These are phyloP conservation scores for Colletotrichum zoysiae DNA, from an alignment of 2,329 filamentous ascomycete species.

Conservation along the genomic window DNA sequence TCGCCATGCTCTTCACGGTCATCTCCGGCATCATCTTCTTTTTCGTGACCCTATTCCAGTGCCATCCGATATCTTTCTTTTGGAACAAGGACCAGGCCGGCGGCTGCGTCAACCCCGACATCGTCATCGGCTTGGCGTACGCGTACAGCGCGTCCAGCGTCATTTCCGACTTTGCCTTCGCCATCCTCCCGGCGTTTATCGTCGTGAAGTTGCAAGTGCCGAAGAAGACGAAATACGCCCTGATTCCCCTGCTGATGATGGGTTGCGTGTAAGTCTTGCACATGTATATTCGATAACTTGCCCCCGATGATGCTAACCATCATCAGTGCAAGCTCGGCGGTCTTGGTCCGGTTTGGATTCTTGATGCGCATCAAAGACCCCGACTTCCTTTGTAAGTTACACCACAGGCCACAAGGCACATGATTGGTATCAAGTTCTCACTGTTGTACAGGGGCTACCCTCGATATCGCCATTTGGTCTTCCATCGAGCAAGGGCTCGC, in stretches of 20 bases:
- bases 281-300: neutral
- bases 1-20: neutral
- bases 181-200: neutral
- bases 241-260: neutral
- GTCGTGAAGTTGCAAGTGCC: neutral
- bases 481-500: conserved; percentile 61
- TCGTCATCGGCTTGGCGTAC: neutral
- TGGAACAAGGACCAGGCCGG: neutral
- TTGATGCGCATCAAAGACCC: neutral
- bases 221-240: neutral
- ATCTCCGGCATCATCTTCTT: neutral
- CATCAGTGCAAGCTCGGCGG: neutral
- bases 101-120: neutral
- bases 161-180: neutral
- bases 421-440: neutral
- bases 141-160: neutral
- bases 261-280: neutral
- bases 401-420: neutral
- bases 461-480: conserved; percentile 47
- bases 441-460: neutral
- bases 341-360: neutral
- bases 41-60: neutral
- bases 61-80: neutral
- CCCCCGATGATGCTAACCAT: neutral
- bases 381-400: neutral